phyloP scores from a whole-genome alignment of 2,329 filamentous ascomycete species.

The Verticillium longisporum region DNA sequence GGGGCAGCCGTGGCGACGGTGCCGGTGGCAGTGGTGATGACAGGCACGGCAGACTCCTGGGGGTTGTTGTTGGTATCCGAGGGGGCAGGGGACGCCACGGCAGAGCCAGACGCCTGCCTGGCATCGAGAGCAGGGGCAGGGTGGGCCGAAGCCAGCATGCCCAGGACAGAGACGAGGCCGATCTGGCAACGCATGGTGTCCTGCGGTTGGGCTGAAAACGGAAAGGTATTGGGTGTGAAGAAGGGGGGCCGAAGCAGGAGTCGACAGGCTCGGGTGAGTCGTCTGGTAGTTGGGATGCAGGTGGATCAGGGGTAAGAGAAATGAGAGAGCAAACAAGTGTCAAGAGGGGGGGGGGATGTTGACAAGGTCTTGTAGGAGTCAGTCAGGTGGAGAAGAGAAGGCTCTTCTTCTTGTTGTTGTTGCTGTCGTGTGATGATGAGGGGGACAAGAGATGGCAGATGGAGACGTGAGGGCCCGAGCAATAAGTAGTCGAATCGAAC shows the following conservation, averaged over 20 bases:
- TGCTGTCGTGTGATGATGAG: not conserved
- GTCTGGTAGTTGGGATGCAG: not conserved
- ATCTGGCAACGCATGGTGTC: conserved; percentile 2
- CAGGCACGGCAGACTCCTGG: not conserved
- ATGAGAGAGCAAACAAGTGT: not conserved
- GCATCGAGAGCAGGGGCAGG: not conserved
- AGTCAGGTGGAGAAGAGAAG: not conserved
- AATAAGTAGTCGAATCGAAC: not conserved
- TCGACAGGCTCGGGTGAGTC: not conserved
- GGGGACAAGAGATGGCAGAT: not conserved
- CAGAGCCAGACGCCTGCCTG: not conserved
- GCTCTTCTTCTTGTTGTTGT: not conserved
- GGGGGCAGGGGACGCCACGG: conserved; percentile 2
- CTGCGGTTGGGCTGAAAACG: not conserved
- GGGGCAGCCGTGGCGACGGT: not conserved
- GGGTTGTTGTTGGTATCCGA: conserved; percentile 1
- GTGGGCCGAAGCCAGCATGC: not conserved
- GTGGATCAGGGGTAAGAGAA: not conserved
- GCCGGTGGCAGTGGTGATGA: not conserved
- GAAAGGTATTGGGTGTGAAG: not conserved
- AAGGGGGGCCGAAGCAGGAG: not conserved
- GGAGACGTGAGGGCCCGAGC: not conserved
- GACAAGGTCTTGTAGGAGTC: not conserved
- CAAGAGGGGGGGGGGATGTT: not conserved
- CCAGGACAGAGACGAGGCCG: not conserved